These are phyloP conservation scores for Tephrocybe rancida DNA, from an alignment of 768 basidiomycete genomes.

Conservation along the genomic window DNA sequence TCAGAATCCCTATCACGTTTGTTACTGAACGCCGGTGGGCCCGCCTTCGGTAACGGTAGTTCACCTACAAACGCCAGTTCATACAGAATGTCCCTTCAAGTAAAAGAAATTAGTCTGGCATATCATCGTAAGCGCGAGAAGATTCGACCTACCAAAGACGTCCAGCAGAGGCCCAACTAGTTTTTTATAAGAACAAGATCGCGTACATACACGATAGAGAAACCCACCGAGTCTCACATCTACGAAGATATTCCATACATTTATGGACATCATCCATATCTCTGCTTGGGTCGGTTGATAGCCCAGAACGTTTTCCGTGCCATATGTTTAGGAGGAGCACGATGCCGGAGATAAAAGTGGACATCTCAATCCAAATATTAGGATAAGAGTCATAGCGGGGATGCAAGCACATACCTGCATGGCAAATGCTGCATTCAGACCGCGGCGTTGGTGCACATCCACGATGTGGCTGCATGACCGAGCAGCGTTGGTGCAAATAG, in stretches of 20 bases:
- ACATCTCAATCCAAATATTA: constrained; percentile 28
- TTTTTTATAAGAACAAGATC: neutral
- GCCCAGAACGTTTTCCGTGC: constrained; percentile 57
- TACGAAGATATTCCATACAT: constrained; percentile 57
- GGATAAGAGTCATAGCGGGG: neutral
- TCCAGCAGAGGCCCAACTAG: constrained; percentile 45
- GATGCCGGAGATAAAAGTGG: constrained; percentile 48
- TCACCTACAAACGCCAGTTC: constrained; percentile 75
- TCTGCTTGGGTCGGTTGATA: constrained; percentile 47
- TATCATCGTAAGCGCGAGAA: neutral
- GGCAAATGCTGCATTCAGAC: constrained; percentile 29
- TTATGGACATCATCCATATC: constrained; percentile 69
- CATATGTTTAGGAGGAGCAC: constrained; percentile 70
- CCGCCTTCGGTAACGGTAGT: constrained; percentile 62
- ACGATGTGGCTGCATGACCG: constrained; percentile 81
- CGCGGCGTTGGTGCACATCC: constrained; percentile 52
- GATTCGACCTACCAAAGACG: constrained; percentile 42
- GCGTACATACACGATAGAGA: neutral
- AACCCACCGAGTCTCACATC: constrained; percentile 35
- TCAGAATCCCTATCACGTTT: constrained; percentile 71
- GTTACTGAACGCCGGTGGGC: constrained; percentile 42
- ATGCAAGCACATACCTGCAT: constrained; percentile 31
- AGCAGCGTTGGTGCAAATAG: constrained; percentile 81
- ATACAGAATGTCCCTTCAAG: constrained; percentile 71
- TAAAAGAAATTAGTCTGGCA: constrained; percentile 11